phyloP scores from a whole-genome alignment of 2,329 filamentous ascomycete genomes.

The Ilyonectria destructans region DNA sequence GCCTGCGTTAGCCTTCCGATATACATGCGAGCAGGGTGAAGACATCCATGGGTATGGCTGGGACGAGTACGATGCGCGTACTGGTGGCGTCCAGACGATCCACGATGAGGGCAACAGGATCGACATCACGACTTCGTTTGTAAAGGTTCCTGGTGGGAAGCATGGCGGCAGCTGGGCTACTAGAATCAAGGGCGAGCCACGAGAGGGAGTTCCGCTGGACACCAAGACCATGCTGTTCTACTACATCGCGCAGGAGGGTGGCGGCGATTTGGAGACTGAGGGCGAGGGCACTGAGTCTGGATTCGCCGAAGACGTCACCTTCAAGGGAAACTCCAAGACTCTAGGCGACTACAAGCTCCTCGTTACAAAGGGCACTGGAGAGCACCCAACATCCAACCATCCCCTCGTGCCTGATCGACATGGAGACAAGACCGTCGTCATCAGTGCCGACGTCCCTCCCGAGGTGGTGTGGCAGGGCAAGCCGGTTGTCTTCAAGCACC shows the following conservation, averaged over 20 bases:
- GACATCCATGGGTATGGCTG: constrained; percentile 97
- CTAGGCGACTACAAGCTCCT: constrained; percentile 87
- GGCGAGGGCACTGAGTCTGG: constrained; percentile 67
- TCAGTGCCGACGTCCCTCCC: constrained; percentile 77
- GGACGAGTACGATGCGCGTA: constrained; percentile 95
- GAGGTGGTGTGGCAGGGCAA: constrained; percentile 90
- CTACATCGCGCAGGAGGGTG: constrained; percentile 87
- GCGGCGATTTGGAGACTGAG: constrained; percentile 73
- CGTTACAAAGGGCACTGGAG: constrained; percentile 79
- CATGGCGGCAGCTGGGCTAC: constrained; percentile 95
- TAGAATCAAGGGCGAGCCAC: constrained; percentile 85
- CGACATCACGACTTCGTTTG: constrained; percentile 93
- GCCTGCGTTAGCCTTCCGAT: constrained; percentile 78
- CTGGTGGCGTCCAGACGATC: constrained; percentile 90
- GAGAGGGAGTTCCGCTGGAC: constrained; percentile 76
- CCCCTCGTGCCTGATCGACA: constrained; percentile 78
- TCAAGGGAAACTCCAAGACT: constrained; percentile 79
- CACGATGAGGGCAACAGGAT: constrained; percentile 91
- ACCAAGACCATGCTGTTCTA: constrained; percentile 86
- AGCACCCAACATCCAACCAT: constrained; percentile 77
- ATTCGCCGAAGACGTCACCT: constrained; percentile 74
- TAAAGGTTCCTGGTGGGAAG: constrained; percentile 89
- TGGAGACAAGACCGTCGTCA: constrained; percentile 82
- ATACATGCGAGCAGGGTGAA: constrained; percentile 96
- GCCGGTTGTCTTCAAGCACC: constrained; percentile 70